Evolutionary conservation across 495 filamentous ascomycete genomes (phyloP).

Genomic region (Neurospora sublineolata): DNA sequence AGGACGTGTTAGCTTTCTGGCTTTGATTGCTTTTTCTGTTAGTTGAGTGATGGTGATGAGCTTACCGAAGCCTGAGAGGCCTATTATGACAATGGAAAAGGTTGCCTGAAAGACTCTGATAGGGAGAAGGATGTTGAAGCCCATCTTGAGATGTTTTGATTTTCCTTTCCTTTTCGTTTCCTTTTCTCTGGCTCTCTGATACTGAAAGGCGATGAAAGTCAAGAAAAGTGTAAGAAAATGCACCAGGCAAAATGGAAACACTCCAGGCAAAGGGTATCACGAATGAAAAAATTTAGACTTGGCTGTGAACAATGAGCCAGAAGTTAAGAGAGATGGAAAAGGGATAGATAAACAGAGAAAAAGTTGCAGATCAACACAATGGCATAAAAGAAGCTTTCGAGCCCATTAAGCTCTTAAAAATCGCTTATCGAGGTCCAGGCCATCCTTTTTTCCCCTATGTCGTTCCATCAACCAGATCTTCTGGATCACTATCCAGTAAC

Average conservation of each 20-base stretch:
- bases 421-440: background rate
- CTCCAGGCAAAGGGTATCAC: background rate
- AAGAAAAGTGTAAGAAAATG: background rate
- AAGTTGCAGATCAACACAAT: background rate
- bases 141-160: constrained; percentile 5
- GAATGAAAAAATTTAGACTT: background rate
- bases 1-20: constrained; percentile 5
- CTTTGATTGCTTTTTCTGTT: background rate
- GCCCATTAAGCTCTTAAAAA: background rate
- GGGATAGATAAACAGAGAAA: background rate
- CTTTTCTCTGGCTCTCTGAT: background rate
- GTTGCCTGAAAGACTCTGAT: constrained; percentile 42
- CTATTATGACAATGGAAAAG: constrained; percentile 56
- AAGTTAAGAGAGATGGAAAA: background rate
- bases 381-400: background rate
- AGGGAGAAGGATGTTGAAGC: constrained; percentile 14
- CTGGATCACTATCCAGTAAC: background rate
- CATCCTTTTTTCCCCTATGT: background rate
- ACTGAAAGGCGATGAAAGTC: background rate
- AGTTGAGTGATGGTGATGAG: background rate
- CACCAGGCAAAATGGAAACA: background rate
- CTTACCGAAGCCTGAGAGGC: constrained; percentile 60
- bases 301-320: background rate
- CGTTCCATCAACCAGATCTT: background rate
- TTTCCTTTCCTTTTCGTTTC: background rate